A percentile compares a stretch with the other conserved stretches of the same genome.
Conservation (phyloP, 169 alveolate species). For the Eimeria sp. region DNA sequence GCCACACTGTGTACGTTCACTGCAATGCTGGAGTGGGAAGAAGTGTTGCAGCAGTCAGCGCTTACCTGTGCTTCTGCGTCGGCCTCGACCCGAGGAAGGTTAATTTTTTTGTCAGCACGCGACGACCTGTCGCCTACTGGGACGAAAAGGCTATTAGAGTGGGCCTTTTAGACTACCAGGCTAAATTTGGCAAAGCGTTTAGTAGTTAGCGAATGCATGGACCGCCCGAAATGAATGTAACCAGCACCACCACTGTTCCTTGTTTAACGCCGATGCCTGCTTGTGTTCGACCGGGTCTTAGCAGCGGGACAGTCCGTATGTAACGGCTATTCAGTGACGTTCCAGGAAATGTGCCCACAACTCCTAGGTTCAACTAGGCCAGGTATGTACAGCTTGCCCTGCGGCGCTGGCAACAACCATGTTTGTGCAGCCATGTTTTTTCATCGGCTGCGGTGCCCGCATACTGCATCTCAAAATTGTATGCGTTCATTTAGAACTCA, state of each 20-base stretch:
- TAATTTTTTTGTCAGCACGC: constrained; percentile 71
- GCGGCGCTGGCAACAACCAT: neutral
- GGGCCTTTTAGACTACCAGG: constrained; percentile 75
- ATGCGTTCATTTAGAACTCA: neutral
- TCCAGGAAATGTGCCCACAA: neutral
- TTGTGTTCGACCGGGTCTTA: neutral
- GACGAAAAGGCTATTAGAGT: constrained; percentile 81
- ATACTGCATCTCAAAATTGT: neutral
- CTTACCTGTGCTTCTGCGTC: constrained; percentile 75
- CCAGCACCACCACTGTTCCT: neutral
- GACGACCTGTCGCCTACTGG: constrained; percentile 83
- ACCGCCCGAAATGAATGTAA: neutral
- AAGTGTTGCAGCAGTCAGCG: constrained; percentile 83
- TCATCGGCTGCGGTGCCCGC: neutral
- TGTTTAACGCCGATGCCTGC: neutral
- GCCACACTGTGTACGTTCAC: constrained; percentile 82
- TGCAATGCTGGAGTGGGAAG: constrained; percentile 85
- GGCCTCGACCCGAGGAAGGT: constrained; percentile 77
- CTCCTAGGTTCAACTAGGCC: neutral
- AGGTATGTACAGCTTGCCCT: neutral
- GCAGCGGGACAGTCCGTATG: neutral
- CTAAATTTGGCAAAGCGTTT: constrained; percentile 58
- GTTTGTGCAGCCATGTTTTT: neutral
- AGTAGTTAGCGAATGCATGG: neutral
- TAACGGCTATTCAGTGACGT: neutral